Base-by-base conservation (phyloP, 768 basidiomycete species). In the Psilocybe tampanensis region DNA sequence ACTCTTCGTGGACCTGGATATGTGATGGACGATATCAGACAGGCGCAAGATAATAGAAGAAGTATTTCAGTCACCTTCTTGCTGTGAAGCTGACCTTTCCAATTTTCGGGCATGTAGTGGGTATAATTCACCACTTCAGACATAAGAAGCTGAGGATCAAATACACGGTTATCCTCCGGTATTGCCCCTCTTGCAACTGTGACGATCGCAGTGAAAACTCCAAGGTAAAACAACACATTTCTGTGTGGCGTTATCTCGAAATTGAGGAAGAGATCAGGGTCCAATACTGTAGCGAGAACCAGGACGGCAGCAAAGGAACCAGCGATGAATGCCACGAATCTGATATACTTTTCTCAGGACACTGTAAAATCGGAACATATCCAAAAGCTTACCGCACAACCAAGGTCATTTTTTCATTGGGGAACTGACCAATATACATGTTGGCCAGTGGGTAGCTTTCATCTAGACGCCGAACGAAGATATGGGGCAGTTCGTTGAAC, bases 221-320 rank as follows among this genome's bases (percentile, higher is more conserved):
- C 86, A 47, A 96, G 76, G 71, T 98, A 99, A 77, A 99, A 99
- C 5, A 98, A 70, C 5, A 96, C 92, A 0, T 95, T 96, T 23
- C 95, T 84, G 60, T 95, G 93, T 1, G 89, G 87, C 0, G 95
- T 95, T 65, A 99, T 89, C 71, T 99, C 97, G 64, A 99, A 94
- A 63, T 93, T 89, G 36, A 96, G 81, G 70, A 96, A 90, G 50
- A 95, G 79, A 64, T 98, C 95, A 0, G 97, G 94, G 66, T 98
- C 96, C 58, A 97, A 78, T 19, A 96, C 86, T 3, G 97, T 94
- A 15, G 92, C 92, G 3, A 97, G 84, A 26, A 96, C 81, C 8
- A 99, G 85, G 5, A 99, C 97, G 18, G 95, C 95, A 2, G 94
- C 94, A 72, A 97, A 98, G 1, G 97, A 96, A 8, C 97, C 95